phyloP scores from a whole-genome alignment of 441 rosid species.

The Rhodomyrtus psidioides region DNA sequence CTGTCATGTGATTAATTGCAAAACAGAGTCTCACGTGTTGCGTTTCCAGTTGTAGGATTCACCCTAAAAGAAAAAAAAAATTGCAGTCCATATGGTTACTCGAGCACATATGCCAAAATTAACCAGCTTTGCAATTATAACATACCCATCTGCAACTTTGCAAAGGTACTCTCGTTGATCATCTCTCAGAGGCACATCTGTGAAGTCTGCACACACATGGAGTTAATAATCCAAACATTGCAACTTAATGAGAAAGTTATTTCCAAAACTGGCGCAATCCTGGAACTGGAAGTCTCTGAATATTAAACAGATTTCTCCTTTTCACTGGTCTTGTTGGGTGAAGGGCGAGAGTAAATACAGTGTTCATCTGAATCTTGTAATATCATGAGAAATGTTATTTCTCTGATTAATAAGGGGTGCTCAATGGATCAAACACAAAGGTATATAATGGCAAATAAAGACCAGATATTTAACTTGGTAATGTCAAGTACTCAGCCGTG shows the following conservation, averaged over 20 bases:
- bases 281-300: background rate
- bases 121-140: background rate
- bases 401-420: background rate
- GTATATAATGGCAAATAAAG: background rate
- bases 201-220: conserved; percentile 50
- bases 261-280: background rate
- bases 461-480: background rate
- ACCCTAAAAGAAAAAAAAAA: conserved; percentile 28
- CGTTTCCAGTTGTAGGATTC: conserved; percentile 67
- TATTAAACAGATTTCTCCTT: background rate
- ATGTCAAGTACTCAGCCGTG: background rate
- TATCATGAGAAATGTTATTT: background rate
- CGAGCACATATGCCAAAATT: background rate
- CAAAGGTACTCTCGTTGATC: conserved; percentile 84
- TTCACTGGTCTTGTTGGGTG: background rate
- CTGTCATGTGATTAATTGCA: conserved; percentile 32
- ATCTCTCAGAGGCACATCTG: conserved; percentile 83
- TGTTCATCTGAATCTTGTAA: background rate
- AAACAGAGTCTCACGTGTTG: conserved; percentile 70
- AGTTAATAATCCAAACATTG: background rate
- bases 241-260: background rate
- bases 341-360: background rate
- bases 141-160: conserved; percentile 79
- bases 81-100: background rate
- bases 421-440: background rate